These are phyloP conservation scores for Trichosporon faecale DNA, from an alignment of 1,284 basidiomycete species.

Conservation along the genomic window DNA sequence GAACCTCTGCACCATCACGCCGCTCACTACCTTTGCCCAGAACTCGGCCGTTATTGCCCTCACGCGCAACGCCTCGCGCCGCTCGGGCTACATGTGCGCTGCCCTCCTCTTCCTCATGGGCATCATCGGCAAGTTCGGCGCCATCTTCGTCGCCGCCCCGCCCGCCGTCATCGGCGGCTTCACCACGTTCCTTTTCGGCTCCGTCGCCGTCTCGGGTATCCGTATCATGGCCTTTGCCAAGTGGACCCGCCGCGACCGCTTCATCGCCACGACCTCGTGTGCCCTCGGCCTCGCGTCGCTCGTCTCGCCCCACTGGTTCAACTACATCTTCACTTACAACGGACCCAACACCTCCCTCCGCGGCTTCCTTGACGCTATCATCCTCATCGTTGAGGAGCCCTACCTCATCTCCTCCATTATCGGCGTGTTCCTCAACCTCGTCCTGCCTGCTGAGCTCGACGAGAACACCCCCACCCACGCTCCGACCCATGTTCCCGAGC, in stretches of 20 bases:
- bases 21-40: constrained; percentile 39
- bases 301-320: constrained; percentile 47
- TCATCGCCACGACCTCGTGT: constrained; percentile 67
- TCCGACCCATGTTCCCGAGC: neutral
- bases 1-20: constrained; percentile 33
- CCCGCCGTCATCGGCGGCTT: constrained; percentile 30
- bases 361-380: constrained; percentile 72
- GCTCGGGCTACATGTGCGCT: constrained; percentile 36
- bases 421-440: constrained; percentile 32
- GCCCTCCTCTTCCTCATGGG: constrained; percentile 37
- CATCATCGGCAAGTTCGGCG: constrained; percentile 35
- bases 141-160: constrained; percentile 36
- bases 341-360: constrained; percentile 63
- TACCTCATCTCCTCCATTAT: constrained; percentile 39
- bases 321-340: constrained; percentile 41
- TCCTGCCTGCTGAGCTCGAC: neutral
- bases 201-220: constrained; percentile 60
- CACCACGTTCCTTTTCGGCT: constrained; percentile 48
- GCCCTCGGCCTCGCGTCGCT: constrained; percentile 69
- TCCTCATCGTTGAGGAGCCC: constrained; percentile 70
- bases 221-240: constrained; percentile 65
- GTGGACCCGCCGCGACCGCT: constrained; percentile 71
- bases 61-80: constrained; percentile 35
- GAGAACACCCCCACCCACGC: neutral
- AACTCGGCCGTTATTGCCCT: constrained; percentile 40